Evolutionary conservation across 805 yeast genomes (phyloP).

Genomic region (Metschnikowia similis): DNA sequence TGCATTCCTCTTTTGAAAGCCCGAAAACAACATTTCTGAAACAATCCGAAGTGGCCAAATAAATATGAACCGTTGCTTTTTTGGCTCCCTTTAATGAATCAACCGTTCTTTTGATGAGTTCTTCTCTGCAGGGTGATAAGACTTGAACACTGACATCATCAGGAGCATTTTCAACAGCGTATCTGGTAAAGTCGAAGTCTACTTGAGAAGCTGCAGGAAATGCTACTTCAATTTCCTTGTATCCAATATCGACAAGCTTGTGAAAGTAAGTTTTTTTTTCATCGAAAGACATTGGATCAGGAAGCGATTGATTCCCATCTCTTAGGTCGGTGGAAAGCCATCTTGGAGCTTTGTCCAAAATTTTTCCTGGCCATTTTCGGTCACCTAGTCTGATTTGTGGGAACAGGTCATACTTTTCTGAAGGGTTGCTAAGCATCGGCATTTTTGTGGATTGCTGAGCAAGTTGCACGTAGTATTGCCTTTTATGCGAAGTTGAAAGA

Average conservation of each 20-base stretch:
- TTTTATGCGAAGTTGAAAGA: not conserved
- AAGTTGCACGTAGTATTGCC: not conserved
- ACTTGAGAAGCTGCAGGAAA: slow-evolving; percentile 78
- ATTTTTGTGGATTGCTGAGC: slow-evolving; percentile 3
- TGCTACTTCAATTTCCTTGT: slow-evolving; percentile 79
- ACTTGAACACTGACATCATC: slow-evolving; percentile 75
- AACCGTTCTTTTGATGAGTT: slow-evolving; percentile 64
- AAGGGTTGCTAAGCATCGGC: slow-evolving; percentile 51
- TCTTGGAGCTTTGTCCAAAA: slow-evolving; percentile 62
- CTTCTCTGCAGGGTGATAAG: slow-evolving; percentile 72
- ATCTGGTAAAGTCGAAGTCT: slow-evolving; percentile 77
- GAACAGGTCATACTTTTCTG: slow-evolving; percentile 57
- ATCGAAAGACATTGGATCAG: slow-evolving; percentile 82
- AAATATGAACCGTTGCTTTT: slow-evolving; percentile 70
- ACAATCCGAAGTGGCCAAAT: slow-evolving; percentile 71
- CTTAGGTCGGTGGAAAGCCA: slow-evolving; percentile 82
- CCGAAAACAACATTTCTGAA: slow-evolving; percentile 71
- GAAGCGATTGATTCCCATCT: slow-evolving; percentile 81
- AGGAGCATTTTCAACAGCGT: slow-evolving; percentile 70
- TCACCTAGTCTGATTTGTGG: slow-evolving; percentile 52
- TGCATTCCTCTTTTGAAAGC: slow-evolving; percentile 54
- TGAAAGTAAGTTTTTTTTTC: slow-evolving; percentile 70
- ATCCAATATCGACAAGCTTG: slow-evolving; percentile 67
- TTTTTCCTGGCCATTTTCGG: slow-evolving; percentile 67
- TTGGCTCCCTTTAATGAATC: slow-evolving; percentile 73